Evolutionary conservation across 2,329 filamentous ascomycete genomes (phyloP).

Genomic region (Neonectria sp.): DNA sequence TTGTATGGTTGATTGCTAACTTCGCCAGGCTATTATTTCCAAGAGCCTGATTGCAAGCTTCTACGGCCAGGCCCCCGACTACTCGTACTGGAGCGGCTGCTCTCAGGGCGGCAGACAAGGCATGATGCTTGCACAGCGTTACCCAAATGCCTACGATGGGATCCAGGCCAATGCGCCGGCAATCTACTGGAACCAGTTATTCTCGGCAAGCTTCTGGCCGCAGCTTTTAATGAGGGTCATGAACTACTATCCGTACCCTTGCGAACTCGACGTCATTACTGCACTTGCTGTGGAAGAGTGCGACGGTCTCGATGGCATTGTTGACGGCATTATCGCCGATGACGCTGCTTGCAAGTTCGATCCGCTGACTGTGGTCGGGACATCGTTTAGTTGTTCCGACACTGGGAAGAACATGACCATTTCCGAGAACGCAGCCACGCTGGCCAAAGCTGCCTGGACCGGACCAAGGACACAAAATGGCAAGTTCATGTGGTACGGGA

Average conservation of each 20-base stretch:
- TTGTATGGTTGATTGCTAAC: background rate
- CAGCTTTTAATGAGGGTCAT: constrained; percentile 26
- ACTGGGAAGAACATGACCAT: constrained; percentile 6
- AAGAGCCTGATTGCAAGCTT: constrained; percentile 60
- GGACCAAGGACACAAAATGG: constrained; percentile 9
- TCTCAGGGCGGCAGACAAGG: constrained; percentile 71
- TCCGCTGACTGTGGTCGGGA: background rate
- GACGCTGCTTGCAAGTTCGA: constrained; percentile 8
- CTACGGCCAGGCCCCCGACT: constrained; percentile 56
- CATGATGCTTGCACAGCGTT: constrained; percentile 64
- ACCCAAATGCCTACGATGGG: constrained; percentile 68
- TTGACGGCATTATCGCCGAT: constrained; percentile 14
- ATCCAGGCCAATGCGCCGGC: constrained; percentile 65
- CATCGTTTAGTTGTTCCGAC: constrained; percentile 21
- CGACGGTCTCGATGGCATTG: constrained; percentile 10
- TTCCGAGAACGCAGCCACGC: constrained; percentile 13
- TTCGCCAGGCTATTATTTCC: constrained; percentile 53
- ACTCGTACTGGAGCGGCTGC: constrained; percentile 67
- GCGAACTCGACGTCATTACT: constrained; percentile 19
- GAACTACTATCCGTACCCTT: constrained; percentile 26
- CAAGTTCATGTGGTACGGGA: constrained; percentile 14
- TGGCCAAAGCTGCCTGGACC: constrained; percentile 25
- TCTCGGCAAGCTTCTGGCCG: constrained; percentile 24
- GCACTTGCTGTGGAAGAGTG: background rate
- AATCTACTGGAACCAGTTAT: constrained; percentile 41